phyloP scores from a whole-genome alignment of 140 eudicot genomes.

The Flaveria floridana region DNA sequence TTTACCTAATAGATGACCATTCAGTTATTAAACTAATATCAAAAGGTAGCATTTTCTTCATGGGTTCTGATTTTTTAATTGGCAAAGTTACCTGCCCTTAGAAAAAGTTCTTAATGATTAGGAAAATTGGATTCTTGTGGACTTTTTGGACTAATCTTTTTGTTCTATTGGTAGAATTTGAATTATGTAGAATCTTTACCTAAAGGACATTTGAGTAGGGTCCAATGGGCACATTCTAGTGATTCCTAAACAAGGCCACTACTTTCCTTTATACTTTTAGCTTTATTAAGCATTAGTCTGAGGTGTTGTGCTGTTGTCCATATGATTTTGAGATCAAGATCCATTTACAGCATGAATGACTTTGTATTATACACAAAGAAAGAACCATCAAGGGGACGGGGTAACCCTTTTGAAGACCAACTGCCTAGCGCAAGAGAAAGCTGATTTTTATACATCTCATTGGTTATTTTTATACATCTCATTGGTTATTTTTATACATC shows the following conservation, averaged over 20 bases:
- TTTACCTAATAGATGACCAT: background rate
- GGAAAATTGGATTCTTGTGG: slow-evolving; percentile 19
- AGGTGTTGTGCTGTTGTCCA: slow-evolving; percentile 18
- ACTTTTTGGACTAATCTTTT: slow-evolving; percentile 27
- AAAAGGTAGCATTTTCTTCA: slow-evolving; percentile 21
- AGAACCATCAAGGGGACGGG: background rate
- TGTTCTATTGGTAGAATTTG: slow-evolving; percentile 30
- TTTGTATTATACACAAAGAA: slow-evolving; percentile 4
- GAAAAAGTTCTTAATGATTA: slow-evolving; percentile 31
- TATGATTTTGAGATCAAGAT: slow-evolving; percentile 3
- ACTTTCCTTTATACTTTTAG: slow-evolving; percentile 22
- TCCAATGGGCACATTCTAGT: slow-evolving; percentile 33
- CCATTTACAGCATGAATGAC: background rate
- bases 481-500: too few species aligned
- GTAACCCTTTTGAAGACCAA: too few species aligned
- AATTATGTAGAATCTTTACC: slow-evolving; percentile 32
- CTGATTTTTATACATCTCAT: too few species aligned
- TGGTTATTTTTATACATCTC: too few species aligned
- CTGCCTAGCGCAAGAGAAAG: too few species aligned
- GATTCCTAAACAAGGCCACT: slow-evolving; percentile 27
- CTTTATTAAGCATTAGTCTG: slow-evolving; percentile 11
- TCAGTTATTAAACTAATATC: background rate
- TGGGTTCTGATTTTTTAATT: slow-evolving; percentile 23
- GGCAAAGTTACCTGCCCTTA: slow-evolving; percentile 31
- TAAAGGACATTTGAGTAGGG: slow-evolving; percentile 37